A percentile compares a stretch with the other conserved stretches of the same genome.
These are phyloP conservation scores for Dactylis glomerata DNA, from an alignment of 176 grass and related monocot genomes.

Conservation along the genomic window DNA sequence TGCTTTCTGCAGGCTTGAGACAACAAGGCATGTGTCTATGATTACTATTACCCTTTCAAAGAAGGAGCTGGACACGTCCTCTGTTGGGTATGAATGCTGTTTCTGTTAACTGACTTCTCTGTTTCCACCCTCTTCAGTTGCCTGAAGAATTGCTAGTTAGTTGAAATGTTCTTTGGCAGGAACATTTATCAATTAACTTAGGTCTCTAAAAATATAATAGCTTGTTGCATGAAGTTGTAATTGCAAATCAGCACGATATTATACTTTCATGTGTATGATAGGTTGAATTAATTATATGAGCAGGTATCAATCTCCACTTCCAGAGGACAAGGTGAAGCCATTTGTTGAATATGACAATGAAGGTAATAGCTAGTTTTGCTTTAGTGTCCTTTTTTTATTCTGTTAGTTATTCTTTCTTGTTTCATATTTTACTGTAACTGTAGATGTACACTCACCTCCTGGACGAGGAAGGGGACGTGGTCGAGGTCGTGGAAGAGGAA, in stretches of 20 bases:
- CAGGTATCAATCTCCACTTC: slow-evolving; percentile 97
- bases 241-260: background rate
- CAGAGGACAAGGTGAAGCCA: slow-evolving; percentile 71
- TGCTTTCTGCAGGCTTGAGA: slow-evolving; percentile 67
- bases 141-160: background rate
- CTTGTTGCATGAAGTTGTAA: background rate
- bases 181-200: background rate
- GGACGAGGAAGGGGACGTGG: slow-evolving; percentile 72
- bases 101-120: background rate
- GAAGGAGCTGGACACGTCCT: slow-evolving; percentile 72
- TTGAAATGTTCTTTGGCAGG: background rate
- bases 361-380: slow-evolving; percentile 43
- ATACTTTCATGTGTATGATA: background rate
- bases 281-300: slow-evolving; percentile 28
- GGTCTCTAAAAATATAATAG: background rate
- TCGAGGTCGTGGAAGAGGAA: slow-evolving; percentile 53
- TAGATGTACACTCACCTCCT: slow-evolving; percentile 66
- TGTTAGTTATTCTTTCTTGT: background rate
- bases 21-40: slow-evolving; percentile 93
- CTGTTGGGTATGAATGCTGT: slow-evolving; percentile 58
- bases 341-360: slow-evolving; percentile 81
- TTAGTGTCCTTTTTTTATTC: background rate
- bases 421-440: slow-evolving; percentile 39
- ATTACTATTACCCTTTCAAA: slow-evolving; percentile 86
- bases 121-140: background rate